These are phyloP conservation scores for Berberis vulgaris DNA, from an alignment of 164 flowering plant genomes.

Conservation along the genomic window DNA sequence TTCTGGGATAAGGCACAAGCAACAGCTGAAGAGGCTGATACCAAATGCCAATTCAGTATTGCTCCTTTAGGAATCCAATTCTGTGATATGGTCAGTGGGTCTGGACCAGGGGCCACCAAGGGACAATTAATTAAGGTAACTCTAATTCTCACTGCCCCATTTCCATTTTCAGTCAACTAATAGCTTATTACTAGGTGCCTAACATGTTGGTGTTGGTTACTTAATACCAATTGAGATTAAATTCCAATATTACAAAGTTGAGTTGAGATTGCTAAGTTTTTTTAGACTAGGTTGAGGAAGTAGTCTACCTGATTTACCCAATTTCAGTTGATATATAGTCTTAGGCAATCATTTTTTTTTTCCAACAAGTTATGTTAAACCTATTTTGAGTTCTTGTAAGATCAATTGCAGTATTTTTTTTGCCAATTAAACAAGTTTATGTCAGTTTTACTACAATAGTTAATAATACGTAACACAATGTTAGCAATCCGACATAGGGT, in stretches of 20 bases:
- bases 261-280: background rate
- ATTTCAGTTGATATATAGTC: no score
- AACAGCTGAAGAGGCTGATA: conserved; percentile 11
- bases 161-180: background rate
- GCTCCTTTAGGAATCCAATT: conserved; percentile 73
- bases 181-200: background rate
- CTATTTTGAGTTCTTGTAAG: no score
- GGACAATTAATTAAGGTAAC: conserved; percentile 82
- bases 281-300: background rate
- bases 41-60: conserved; percentile 39
- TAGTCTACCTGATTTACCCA: no score
- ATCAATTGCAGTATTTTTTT: no score
- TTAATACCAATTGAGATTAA: background rate
- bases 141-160: conserved; percentile 6
- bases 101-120: conserved; percentile 55
- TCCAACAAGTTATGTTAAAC: no score
- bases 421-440: no score
- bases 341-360: no score
- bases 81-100: conserved; percentile 61
- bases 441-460: no score
- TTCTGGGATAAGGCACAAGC: background rate
- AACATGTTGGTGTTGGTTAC: no score
- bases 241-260: background rate
- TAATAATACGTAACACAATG: no score
- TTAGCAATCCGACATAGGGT: no score